Evolutionary conservation across 306 rosid genomes (phyloP), one percentile per base, ranked within the genome.

Genomic region (Myrica gale): DNA sequence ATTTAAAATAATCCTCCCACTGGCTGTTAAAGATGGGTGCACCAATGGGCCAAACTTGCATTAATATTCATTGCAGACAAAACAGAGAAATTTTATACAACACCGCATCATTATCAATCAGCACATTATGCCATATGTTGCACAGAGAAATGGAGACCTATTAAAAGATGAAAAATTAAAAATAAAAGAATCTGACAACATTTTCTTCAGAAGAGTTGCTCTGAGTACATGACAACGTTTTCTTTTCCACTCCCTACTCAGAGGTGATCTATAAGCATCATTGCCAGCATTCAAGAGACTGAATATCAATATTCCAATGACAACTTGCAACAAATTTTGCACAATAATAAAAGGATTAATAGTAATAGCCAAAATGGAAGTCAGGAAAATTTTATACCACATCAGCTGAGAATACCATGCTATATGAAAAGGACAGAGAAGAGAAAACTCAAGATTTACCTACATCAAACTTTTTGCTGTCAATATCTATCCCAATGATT

Each of bases 401-500:
- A 71, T 72, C 56, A 81, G 55, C 45, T 56, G 45, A 47, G 71
- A 81, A 23, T 16, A 54, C 73, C 69, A 15, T 15, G 21, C 11
- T 13, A 39, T 6, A 62, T 39, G 7, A 16, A 41, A 63, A 39
- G 5, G 4, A 0, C 11, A 63, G 48, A 41, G 41, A 39, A 2
- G 73, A 57, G 53, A 74, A 62, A 47, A 55, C 74, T 65, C 17
- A 58, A 57, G 83, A 70, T 45, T 8, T 85, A 93, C 98, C 98
- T 51, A 0, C 47, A 54, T 91, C 97, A 79, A 74, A 93, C 87
- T 91, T 93, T 53, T 84, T 89, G 88, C 81, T 87, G 81, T 93
- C 97, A 11, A 89, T 80, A 76, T 91, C 98, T 57, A 93, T 74
- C 80, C 98, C 97, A 76, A 93, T 93, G 46, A 93, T 68, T 45